Evolutionary conservation across 1,284 basidiomycete genomes (phyloP).

Genomic region (Paramarasmius palmivorus): DNA sequence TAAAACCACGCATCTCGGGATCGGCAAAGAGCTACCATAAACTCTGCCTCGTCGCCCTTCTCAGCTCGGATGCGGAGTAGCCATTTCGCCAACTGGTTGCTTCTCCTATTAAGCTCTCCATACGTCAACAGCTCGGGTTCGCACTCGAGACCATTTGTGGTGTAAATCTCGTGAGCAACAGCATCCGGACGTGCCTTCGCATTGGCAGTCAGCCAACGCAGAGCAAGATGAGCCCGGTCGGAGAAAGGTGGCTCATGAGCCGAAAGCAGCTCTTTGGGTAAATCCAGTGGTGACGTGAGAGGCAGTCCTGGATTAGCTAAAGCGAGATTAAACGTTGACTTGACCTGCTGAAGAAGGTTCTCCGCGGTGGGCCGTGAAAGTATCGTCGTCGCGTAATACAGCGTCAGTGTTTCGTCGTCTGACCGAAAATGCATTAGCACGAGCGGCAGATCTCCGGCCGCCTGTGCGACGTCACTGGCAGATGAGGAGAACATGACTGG

Average conservation of each 20-base stretch:
- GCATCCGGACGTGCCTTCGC: slow-evolving; percentile 13
- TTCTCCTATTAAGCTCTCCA: slow-evolving; percentile 34
- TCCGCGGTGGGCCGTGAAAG: not conserved
- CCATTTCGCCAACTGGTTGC: slow-evolving; percentile 47
- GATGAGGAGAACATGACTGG: not conserved
- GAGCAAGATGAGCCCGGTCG: slow-evolving; percentile 10
- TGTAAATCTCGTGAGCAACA: slow-evolving; percentile 17
- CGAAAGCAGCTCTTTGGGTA: slow-evolving; percentile 11
- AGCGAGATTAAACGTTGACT: not conserved
- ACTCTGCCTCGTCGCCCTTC: slow-evolving; percentile 31
- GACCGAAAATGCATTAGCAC: not conserved
- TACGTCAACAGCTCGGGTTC: slow-evolving; percentile 35
- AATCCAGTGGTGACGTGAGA: slow-evolving; percentile 5
- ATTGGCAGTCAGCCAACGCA: slow-evolving; percentile 14
- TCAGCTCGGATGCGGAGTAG: slow-evolving; percentile 38
- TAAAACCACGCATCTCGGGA: slow-evolving; percentile 45
- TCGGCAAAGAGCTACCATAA: slow-evolving; percentile 49
- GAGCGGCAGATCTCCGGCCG: not conserved
- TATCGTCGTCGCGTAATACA: not conserved
- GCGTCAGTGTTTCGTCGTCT: not conserved
- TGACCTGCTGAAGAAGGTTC: not conserved
- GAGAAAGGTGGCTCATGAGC: not conserved
- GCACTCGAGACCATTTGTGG: slow-evolving; percentile 3
- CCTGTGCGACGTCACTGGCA: not conserved
- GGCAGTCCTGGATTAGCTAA: not conserved